Conservation (phyloP, 352 stramenopile genomes). For the Phytopythium oedochilum region DNA sequence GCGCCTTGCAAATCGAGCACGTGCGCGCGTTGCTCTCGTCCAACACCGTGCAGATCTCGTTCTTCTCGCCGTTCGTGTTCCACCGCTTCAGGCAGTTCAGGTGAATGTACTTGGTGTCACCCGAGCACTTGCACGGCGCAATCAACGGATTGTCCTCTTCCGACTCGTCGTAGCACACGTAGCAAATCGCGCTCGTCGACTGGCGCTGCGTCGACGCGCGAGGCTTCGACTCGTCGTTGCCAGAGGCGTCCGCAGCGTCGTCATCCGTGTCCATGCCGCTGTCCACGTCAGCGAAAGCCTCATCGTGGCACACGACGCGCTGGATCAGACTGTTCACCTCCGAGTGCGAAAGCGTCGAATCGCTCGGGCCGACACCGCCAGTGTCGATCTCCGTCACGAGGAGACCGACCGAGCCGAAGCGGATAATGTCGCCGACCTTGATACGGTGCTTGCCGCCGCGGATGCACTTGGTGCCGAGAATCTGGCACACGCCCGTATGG, state of each 20-base stretch:
- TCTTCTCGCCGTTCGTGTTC: slow-evolving; percentile 91
- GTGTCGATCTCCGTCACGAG: slow-evolving; percentile 86
- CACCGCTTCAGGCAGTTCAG: slow-evolving; percentile 94
- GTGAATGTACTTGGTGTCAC: slow-evolving; percentile 95
- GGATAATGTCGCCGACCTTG: slow-evolving; percentile 82
- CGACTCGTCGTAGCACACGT: slow-evolving; percentile 85
- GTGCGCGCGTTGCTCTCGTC: slow-evolving; percentile 82
- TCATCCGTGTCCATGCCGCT: slow-evolving; percentile 85
- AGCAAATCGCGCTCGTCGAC: slow-evolving; percentile 80
- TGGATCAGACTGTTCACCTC: slow-evolving; percentile 82
- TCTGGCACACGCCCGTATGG: slow-evolving; percentile 85
- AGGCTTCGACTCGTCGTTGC: slow-evolving; percentile 81
- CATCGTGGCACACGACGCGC: slow-evolving; percentile 78
- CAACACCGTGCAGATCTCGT: slow-evolving; percentile 84
- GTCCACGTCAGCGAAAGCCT: slow-evolving; percentile 71
- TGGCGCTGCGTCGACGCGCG: slow-evolving; percentile 64
- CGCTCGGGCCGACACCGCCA: slow-evolving; percentile 53
- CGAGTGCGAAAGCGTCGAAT: slow-evolving; percentile 62
- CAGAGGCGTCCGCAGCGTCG: slow-evolving; percentile 73
- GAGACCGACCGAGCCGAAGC: slow-evolving; percentile 77
- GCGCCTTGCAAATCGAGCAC: slow-evolving; percentile 84
- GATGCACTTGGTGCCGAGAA: slow-evolving; percentile 84
- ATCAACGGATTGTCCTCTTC: slow-evolving; percentile 91
- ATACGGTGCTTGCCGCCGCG: slow-evolving; percentile 79
- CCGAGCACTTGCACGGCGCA: slow-evolving; percentile 92